Percentiles rank a stretch among this genome's conserved stretches.
Evolutionary conservation across 495 filamentous ascomycete genomes (phyloP).

Genomic region (Pseudevernia furfuracea): DNA sequence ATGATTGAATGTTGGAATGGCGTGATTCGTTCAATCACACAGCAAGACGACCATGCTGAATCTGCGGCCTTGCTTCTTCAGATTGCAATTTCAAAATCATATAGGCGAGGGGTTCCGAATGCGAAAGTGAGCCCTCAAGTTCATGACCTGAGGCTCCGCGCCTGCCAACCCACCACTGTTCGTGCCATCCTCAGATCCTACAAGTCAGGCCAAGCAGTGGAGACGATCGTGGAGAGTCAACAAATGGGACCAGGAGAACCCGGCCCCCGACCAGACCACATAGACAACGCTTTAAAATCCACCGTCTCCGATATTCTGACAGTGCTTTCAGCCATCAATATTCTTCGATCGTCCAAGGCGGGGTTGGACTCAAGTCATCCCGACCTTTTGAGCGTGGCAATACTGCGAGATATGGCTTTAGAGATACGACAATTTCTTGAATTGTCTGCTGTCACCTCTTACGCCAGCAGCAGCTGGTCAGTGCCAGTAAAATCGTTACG

Average conservation of each 20-base stretch:
- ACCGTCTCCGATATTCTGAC: constrained; percentile 11
- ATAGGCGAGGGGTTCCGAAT: background rate
- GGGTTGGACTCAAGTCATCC: too few species aligned
- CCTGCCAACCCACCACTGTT: background rate
- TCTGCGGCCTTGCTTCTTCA: constrained; percentile 38
- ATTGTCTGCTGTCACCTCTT: background rate
- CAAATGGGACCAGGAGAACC: background rate
- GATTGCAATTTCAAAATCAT: constrained; percentile 29
- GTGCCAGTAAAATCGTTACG: background rate
- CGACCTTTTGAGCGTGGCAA: background rate
- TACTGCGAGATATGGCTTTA: constrained; percentile 3
- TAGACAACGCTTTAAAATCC: background rate
- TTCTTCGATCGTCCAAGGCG: background rate
- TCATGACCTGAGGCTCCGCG: constrained; percentile 18
- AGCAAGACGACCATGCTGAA: constrained; percentile 31
- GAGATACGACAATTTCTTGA: constrained; percentile 10
- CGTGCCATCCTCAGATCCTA: constrained; percentile 6
- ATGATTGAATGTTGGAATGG: constrained; percentile 40
- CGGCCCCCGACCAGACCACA: background rate
- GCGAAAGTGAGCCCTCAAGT: background rate
- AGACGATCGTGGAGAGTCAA: background rate
- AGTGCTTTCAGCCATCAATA: constrained; percentile 1
- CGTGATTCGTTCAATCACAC: constrained; percentile 39
- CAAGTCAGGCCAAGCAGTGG: background rate
- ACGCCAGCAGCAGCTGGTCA: background rate